A percentile compares a stretch with the other conserved stretches of the same genome.
Evolutionary conservation across 2,329 filamentous ascomycete genomes (phyloP).

Genomic region (Phialophora macrospora): DNA sequence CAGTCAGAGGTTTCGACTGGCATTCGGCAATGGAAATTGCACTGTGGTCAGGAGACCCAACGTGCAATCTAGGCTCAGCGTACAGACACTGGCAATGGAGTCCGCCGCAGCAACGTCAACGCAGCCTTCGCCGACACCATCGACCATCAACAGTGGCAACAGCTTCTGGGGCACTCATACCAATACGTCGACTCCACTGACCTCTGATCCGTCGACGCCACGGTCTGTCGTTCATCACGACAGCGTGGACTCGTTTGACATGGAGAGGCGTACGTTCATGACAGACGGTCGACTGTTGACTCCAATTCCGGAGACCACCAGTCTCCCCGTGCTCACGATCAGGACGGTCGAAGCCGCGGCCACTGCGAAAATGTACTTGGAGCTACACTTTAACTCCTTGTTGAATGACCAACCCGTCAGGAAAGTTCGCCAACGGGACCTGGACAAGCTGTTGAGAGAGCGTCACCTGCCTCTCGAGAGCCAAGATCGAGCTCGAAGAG

Average conservation of each 20-base stretch:
- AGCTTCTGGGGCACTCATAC: conserved; percentile 19
- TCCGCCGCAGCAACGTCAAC: conserved; percentile 4
- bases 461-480: conserved; percentile 28
- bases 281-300: conserved; percentile 24
- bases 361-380: conserved; percentile 82
- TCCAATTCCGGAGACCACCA: conserved; percentile 33
- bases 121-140: conserved; percentile 28
- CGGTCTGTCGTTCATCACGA: conserved; percentile 23
- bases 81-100: conserved; percentile 32
- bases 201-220: conserved; percentile 32
- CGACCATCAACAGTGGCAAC: conserved; percentile 31
- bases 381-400: conserved; percentile 79
- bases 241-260: conserved; percentile 24
- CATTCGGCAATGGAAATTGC: conserved; percentile 30
- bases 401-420: conserved; percentile 63
- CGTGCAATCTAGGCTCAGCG: conserved; percentile 34
- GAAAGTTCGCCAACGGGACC: conserved; percentile 62
- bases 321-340: conserved; percentile 27
- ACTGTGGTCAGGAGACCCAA: conserved; percentile 37
- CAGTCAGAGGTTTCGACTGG: conserved; percentile 30
- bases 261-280: conserved; percentile 21
- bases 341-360: conserved; percentile 76
- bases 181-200: conserved; percentile 30
- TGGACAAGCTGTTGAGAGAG: conserved; percentile 65
- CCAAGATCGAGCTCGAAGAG: conserved; percentile 52